These are phyloP conservation scores for Umbilicus rupestris DNA, from an alignment of 164 flowering plant species.

Conservation along the genomic window DNA sequence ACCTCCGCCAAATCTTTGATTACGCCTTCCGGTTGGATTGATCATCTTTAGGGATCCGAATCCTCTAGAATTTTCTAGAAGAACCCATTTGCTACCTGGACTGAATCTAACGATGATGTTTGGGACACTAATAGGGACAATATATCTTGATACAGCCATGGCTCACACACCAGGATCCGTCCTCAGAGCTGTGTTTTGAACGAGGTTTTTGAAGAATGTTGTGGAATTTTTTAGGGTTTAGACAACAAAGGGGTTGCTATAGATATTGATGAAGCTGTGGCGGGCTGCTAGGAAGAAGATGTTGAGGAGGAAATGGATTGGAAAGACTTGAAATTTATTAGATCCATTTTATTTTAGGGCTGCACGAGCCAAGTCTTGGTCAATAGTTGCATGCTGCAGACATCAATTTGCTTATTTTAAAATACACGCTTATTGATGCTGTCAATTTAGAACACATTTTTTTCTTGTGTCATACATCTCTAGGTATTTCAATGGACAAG, in stretches of 20 bases:
- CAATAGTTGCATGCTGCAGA: constrained; percentile 2
- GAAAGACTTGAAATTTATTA: background rate
- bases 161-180: background rate
- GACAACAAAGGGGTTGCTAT: background rate
- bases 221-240: background rate
- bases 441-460: too few relatives aligned
- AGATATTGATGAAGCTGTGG: background rate
- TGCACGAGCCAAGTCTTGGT: constrained; percentile 5
- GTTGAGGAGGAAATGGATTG: background rate
- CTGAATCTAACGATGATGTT: background rate
- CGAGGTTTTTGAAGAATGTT: background rate
- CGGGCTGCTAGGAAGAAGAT: background rate
- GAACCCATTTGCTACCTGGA: background rate
- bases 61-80: background rate
- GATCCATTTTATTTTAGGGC: background rate
- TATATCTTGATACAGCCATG: background rate
- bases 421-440: too few relatives aligned
- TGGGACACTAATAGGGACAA: background rate
- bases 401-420: background rate
- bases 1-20: background rate
- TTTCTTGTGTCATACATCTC: too few relatives aligned
- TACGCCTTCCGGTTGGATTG: background rate
- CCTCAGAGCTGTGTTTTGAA: background rate
- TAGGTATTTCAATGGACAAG: too few relatives aligned
- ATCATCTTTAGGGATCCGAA: background rate